phyloP scores from a whole-genome alignment of 2,329 filamentous ascomycete species.

The Elsinoe ampelina region DNA sequence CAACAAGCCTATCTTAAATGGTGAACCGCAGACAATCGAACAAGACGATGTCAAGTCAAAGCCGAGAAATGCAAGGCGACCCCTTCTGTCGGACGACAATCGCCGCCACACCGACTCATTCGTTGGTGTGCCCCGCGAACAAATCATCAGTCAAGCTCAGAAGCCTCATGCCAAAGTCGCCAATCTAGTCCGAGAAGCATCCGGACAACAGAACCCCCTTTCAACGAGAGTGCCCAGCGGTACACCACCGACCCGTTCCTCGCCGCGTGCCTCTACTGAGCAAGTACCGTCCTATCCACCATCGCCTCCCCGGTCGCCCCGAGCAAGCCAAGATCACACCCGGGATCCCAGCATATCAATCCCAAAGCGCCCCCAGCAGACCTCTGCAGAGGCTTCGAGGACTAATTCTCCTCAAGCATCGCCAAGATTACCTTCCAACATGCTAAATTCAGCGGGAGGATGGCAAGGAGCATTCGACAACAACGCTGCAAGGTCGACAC shows the following conservation, averaged over 20 bases:
- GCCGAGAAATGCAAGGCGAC: neutral
- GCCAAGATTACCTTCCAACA: neutral
- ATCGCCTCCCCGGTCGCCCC: conserved; percentile 14
- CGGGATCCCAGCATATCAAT: conserved; percentile 5
- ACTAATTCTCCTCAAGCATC: conserved; percentile 10
- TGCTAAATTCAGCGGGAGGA: conserved; percentile 9
- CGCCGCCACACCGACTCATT: conserved; percentile 9
- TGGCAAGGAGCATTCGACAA: conserved; percentile 18
- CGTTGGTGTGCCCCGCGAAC: conserved; percentile 1
- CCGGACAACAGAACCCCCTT: neutral
- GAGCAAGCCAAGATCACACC: conserved; percentile 12
- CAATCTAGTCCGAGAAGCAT: conserved; percentile 1
- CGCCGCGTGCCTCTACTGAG: conserved; percentile 2
- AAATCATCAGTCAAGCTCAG: neutral
- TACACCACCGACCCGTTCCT: conserved; percentile 6
- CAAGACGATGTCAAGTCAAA: conserved; percentile 22
- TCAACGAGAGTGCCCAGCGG: neutral
- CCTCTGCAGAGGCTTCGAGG: conserved; percentile 13
- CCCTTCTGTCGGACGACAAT: conserved; percentile 11
- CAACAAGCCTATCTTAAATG: conserved; percentile 14
- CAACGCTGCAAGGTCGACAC: conserved; percentile 20
- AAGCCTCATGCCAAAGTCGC: conserved; percentile 14
- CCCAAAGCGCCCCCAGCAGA: neutral
- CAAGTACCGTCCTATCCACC: conserved; percentile 4
- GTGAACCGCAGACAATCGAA: conserved; percentile 18